These are phyloP conservation scores for Backusella sp. DNA, from an alignment of 192 early-diverging fungal species.

Conservation along the genomic window DNA sequence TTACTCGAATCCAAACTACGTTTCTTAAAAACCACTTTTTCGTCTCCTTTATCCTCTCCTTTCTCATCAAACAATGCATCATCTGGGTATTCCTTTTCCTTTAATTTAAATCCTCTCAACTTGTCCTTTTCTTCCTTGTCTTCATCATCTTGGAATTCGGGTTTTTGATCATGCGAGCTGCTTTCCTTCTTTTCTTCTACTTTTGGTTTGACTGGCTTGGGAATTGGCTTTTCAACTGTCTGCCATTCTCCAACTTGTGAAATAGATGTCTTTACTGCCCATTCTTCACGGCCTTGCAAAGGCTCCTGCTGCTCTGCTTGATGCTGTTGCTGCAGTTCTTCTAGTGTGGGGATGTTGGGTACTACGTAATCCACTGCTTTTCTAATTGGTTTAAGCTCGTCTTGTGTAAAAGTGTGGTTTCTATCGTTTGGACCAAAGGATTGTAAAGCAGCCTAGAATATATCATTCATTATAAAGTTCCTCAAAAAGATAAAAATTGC, in stretches of 20 bases:
- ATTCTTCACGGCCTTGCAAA: constrained; percentile 10
- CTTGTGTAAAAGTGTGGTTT: neutral
- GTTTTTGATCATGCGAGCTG: neutral
- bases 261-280: constrained; percentile 6
- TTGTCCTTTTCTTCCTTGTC: constrained; percentile 45
- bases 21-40: constrained; percentile 45
- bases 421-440: neutral
- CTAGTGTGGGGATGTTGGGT: neutral
- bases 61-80: neutral
- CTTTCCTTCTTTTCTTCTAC: neutral
- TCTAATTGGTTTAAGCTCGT: neutral
- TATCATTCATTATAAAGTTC: neutral
- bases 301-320: neutral
- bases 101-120: constrained; percentile 47
- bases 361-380: constrained; percentile 2
- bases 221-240: constrained; percentile 9
- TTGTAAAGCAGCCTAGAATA: constrained; percentile 2
- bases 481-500: neutral
- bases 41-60: constrained; percentile 18
- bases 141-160: constrained; percentile 44
- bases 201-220: neutral
- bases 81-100: constrained; percentile 48
- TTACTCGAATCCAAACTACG: constrained; percentile 32
- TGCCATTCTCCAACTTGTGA: constrained; percentile 18
- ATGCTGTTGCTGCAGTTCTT: neutral